Percentiles rank a stretch among this genome's conserved stretches.
phyloP scores from a whole-genome alignment of 2,329 filamentous ascomycete genomes.

The Coleophoma crateriformis region DNA sequence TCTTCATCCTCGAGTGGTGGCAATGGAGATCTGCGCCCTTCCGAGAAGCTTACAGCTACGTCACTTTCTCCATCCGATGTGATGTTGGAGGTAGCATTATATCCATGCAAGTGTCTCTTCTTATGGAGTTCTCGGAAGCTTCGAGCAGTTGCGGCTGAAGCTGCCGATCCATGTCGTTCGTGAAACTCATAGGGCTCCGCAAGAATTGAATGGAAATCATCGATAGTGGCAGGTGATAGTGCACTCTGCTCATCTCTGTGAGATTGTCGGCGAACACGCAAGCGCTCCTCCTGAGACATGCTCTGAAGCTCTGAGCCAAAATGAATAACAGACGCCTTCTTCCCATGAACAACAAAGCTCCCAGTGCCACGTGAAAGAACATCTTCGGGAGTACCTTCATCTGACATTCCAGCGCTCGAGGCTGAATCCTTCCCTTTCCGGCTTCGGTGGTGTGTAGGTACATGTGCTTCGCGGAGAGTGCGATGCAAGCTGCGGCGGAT shows the following conservation, averaged over 20 bases:
- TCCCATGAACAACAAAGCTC: conserved; percentile 94
- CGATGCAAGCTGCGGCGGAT: conserved; percentile 84
- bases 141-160: conserved; percentile 58
- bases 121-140: conserved; percentile 61
- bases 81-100: conserved; percentile 26
- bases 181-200: conserved; percentile 34
- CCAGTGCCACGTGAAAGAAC: conserved; percentile 73
- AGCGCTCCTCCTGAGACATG: conserved; percentile 67
- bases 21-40: conserved; percentile 50
- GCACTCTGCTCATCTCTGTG: conserved; percentile 31
- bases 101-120: conserved; percentile 47
- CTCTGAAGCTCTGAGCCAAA: conserved; percentile 88
- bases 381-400: conserved; percentile 48
- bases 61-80: conserved; percentile 47
- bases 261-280: conserved; percentile 55
- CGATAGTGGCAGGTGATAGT: conserved; percentile 13
- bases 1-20: conserved; percentile 38
- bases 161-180: conserved; percentile 52
- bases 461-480: conserved; percentile 74
- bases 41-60: conserved; percentile 52
- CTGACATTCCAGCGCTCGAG: conserved; percentile 45
- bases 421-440: conserved; percentile 71
- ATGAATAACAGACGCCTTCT: conserved; percentile 96
- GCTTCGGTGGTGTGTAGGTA: conserved; percentile 63
- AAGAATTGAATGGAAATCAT: conserved; percentile 47